Conservation (phyloP, 805 yeast species). For the Yarrowia yakushimensis region DNA sequence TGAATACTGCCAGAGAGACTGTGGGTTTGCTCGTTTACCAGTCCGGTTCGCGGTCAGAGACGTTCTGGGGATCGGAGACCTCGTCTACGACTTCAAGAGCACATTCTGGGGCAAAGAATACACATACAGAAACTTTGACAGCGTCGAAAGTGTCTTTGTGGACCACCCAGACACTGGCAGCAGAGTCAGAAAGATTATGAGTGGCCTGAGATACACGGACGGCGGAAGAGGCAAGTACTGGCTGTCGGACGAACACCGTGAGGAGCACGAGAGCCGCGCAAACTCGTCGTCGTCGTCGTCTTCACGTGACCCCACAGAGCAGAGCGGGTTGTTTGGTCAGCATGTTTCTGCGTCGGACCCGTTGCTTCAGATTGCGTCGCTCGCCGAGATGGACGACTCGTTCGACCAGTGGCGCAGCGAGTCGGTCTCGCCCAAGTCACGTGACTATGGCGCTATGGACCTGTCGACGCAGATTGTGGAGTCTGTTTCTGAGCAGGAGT, state of each 20-base stretch:
- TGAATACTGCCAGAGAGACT: slow-evolving; percentile 64
- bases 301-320: not conserved
- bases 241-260: slow-evolving; percentile 45
- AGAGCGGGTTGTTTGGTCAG: not conserved
- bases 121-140: slow-evolving; percentile 78
- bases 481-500: slow-evolving; percentile 28
- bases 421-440: not conserved
- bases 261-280: not conserved
- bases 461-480: slow-evolving; percentile 4
- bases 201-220: slow-evolving; percentile 76
- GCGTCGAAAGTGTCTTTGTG: slow-evolving; percentile 60
- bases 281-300: not conserved
- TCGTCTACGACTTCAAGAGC: slow-evolving; percentile 68
- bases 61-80: slow-evolving; percentile 71
- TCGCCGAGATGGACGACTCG: not conserved
- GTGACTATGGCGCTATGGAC: slow-evolving; percentile 25
- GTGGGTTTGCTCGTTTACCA: slow-evolving; percentile 66
- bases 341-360: not conserved
- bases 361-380: not conserved
- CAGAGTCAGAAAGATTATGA: slow-evolving; percentile 64
- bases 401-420: slow-evolving; percentile 5
- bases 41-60: slow-evolving; percentile 67
- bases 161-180: slow-evolving; percentile 67
- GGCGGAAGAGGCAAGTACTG: slow-evolving; percentile 83
- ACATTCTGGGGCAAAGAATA: slow-evolving; percentile 69